A percentile compares a stretch with the other conserved stretches of the same genome.
Evolutionary conservation across 805 yeast genomes (phyloP).

Genomic region (Priceomyces medius): DNA sequence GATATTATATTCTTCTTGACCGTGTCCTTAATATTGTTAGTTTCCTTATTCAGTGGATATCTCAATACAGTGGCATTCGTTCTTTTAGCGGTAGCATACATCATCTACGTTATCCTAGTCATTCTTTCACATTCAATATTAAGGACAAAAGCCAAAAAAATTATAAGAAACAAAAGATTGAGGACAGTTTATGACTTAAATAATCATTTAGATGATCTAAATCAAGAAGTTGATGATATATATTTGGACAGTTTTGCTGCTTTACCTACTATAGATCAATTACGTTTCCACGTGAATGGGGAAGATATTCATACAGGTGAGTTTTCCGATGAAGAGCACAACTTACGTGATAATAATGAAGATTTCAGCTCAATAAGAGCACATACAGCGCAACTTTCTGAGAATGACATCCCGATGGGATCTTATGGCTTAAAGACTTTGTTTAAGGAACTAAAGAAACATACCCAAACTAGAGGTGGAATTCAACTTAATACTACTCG

Average conservation of each 20-base stretch:
- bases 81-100: constrained; percentile 55
- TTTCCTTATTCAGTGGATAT: constrained; percentile 53
- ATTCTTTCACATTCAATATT: constrained; percentile 26
- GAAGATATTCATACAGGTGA: background rate
- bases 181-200: constrained; percentile 18
- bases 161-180: constrained; percentile 20
- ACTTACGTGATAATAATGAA: background rate
- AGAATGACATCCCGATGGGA: constrained; percentile 14
- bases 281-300: constrained; percentile 7
- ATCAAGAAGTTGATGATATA: constrained; percentile 14
- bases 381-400: background rate
- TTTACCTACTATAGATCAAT: constrained; percentile 30
- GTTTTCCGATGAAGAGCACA: background rate
- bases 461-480: constrained; percentile 15
- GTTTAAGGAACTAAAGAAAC: constrained; percentile 30
- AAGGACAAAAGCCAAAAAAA: constrained; percentile 12
- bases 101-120: constrained; percentile 54
- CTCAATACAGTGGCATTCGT: constrained; percentile 57
- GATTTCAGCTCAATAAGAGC: background rate
- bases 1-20: constrained; percentile 60
- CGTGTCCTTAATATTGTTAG: constrained; percentile 49
- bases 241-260: constrained; percentile 19
- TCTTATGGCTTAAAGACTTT: constrained; percentile 33
- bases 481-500: constrained; percentile 12
- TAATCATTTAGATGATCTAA: background rate